Conservation (phyloP, 176 grass and related monocot species). For the Echinochloa phyllopogon region DNA sequence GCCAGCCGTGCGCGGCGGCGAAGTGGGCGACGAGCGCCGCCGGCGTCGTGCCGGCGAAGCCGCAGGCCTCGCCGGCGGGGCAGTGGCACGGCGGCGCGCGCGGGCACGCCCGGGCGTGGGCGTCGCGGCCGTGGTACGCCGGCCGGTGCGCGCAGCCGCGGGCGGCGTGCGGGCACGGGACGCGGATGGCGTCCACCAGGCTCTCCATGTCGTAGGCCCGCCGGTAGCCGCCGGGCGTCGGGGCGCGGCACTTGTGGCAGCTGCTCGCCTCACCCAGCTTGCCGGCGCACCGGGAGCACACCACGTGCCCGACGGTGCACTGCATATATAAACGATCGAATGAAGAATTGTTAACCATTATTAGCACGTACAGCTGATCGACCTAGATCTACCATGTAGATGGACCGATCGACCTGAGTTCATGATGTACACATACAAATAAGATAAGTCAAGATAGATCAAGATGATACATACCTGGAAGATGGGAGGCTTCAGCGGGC, state of each 20-base stretch:
- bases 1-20: background rate
- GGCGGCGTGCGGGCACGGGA: background rate
- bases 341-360: too few species aligned
- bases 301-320: background rate
- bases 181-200: background rate
- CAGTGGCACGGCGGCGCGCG: conserved; percentile 3
- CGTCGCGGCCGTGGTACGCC: background rate
- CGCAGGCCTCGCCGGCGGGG: background rate
- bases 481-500: conserved; percentile 4
- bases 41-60: background rate
- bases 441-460: too few species aligned
- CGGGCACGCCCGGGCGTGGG: background rate
- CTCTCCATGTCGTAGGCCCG: conserved; percentile 5
- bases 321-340: background rate
- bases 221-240: background rate
- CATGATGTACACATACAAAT: too few species aligned
- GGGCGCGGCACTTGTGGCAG: background rate
- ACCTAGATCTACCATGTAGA: too few species aligned
- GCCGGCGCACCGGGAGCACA: conserved; percentile 5
- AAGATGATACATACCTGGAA: too few species aligned
- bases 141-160: background rate
- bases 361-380: too few species aligned
- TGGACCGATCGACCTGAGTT: too few species aligned
- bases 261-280: background rate
- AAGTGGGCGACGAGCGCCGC: background rate